A percentile compares a stretch with the other conserved stretches of the same genome.
phyloP scores from a whole-genome alignment of 352 stramenopile genomes.

The Pythium chondricola region DNA sequence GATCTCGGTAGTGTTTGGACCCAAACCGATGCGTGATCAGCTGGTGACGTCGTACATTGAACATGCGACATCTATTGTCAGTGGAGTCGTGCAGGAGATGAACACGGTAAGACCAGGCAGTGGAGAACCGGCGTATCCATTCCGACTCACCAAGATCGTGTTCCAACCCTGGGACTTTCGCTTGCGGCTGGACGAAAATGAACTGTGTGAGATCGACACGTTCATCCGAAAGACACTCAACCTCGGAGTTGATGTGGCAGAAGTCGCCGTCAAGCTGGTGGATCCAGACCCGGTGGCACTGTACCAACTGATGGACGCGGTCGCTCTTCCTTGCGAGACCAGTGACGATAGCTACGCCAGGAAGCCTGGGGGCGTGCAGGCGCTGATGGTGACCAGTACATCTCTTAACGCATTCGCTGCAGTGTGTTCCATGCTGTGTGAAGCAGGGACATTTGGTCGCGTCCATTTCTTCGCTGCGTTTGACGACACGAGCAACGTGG shows the following conservation, averaged over 20 bases:
- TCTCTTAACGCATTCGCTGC: neutral
- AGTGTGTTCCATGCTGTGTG: neutral
- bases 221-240: neutral
- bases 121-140: neutral
- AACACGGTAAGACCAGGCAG: too few species aligned
- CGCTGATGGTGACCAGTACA: neutral
- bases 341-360: too few species aligned
- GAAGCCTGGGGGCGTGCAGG: too few species aligned
- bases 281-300: neutral
- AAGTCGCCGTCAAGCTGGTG: neutral
- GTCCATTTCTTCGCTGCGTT: neutral
- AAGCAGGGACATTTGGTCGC: neutral
- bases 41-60: neutral
- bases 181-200: neutral
- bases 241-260: neutral
- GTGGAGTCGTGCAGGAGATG: neutral
- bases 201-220: neutral
- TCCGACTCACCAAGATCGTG: neutral
- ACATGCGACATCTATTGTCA: neutral
- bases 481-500: neutral
- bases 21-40: neutral
- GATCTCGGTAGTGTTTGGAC: slow-evolving; percentile 5
- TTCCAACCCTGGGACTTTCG: slow-evolving; percentile 9
- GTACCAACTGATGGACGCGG: neutral
- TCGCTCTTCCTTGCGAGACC: neutral